These are phyloP conservation scores for Pugionium cornutum DNA, from an alignment of 345 rosid species.

Conservation along the genomic window DNA sequence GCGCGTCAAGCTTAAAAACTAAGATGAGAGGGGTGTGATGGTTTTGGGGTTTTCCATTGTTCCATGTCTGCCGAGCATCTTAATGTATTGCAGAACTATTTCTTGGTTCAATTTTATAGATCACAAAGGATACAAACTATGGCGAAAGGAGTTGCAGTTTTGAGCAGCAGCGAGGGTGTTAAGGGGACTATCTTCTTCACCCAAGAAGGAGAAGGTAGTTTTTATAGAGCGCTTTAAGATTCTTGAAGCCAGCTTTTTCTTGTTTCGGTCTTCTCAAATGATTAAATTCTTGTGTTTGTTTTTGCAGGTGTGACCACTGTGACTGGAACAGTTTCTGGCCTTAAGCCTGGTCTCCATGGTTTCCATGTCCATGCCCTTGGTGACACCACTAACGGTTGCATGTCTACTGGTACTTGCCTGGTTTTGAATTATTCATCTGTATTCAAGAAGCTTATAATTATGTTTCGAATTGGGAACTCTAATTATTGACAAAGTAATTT, in stretches of 20 bases:
- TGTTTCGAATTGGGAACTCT: background rate
- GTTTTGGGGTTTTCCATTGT: no score
- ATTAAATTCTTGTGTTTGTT: slow-evolving; percentile 10
- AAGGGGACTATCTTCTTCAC: slow-evolving; percentile 70
- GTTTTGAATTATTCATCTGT: background rate
- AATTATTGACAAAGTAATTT: background rate
- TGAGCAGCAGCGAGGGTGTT: slow-evolving; percentile 73
- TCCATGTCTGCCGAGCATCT: no score
- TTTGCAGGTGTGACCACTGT: slow-evolving; percentile 71
- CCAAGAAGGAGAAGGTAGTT: slow-evolving; percentile 79
- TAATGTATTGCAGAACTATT: no score
- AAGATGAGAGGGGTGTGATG: no score
- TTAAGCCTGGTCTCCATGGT: slow-evolving; percentile 91
- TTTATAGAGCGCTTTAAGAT: no score
- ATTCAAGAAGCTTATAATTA: background rate
- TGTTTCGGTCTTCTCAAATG: background rate
- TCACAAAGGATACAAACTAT: slow-evolving; percentile 60
- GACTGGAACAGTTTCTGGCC: slow-evolving; percentile 76
- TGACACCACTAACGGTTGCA: slow-evolving; percentile 97
- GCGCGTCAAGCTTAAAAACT: no score
- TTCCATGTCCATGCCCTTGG: slow-evolving; percentile 98
- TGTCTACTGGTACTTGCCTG: slow-evolving; percentile 79
- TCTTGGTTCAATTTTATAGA: slow-evolving; percentile 47
- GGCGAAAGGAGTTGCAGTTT: slow-evolving; percentile 87
- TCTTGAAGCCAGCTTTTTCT: background rate